Base-by-base conservation (phyloP, 2,329 filamentous ascomycete species). In the Cadophora sp. region DNA sequence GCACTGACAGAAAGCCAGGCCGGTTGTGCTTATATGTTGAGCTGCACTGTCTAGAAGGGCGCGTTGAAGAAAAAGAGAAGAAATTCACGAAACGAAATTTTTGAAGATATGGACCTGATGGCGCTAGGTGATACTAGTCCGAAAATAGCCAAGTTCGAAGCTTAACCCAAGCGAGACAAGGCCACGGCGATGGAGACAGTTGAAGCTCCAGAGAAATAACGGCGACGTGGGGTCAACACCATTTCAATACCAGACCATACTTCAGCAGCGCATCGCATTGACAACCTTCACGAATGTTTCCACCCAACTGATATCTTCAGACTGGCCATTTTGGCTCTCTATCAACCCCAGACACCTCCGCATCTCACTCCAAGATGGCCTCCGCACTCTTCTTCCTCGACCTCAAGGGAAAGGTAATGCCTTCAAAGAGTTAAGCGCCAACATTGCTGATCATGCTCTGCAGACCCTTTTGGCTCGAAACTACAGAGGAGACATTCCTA, bases 311-410 rank as follows among this genome's bases (percentile, higher is more conserved):
- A 74, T 19, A 29, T 29, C 48, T 9, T 50, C 63, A 50, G 50
- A 56, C 60, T 65, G 48, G 72, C 74, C 72, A 48, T 53, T 59
- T 64, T 56, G 71, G 69, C 70, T 67, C 59, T 59, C 60, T n/a
- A 50, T 50, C 27, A 40, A 12, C 43, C 40, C 24, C 50, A n/a
- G 27, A 46, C 55, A 60, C 50, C 55, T 40, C 56, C 55, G 60
- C 59, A 48, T 63, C 66, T 40, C 51, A 62, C 68, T 58, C 46
- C 75, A 74, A 51, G 79, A 99, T 99, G 96, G 96, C 96, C 76
- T 99, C 96, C 69, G 96, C 96, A 73, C 80, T 99, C 78, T 99
- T 99, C 88, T 99, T 99, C 81, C 91, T 99, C 77, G 96, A 99
- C 82, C 87, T 99, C 75, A 99, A 99, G 93, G 96, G 96, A 92